Evolutionary conservation across 495 filamentous ascomycete species (phyloP).

Genomic region (Penicillium cataractarum): DNA sequence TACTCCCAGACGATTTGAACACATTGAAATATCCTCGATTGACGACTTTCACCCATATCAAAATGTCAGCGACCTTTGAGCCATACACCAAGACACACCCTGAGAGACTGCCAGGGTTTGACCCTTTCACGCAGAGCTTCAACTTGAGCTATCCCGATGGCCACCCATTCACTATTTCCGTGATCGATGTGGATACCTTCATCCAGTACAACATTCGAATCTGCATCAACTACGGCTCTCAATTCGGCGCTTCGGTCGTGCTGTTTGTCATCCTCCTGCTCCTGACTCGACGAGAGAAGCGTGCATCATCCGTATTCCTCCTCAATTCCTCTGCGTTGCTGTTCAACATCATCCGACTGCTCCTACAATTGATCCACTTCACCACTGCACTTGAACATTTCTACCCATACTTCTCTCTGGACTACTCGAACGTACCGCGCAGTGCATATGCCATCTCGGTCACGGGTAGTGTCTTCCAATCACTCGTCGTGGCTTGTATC

Average conservation of each 20-base stretch:
- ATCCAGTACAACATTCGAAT: slow-evolving; percentile 54
- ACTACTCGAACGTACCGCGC: slow-evolving; percentile 55
- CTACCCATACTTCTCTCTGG: slow-evolving; percentile 61
- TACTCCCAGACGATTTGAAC: neutral
- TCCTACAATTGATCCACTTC: slow-evolving; percentile 63
- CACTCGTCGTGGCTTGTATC: slow-evolving; percentile 63
- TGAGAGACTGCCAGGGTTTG: slow-evolving; percentile 12
- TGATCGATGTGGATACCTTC: slow-evolving; percentile 52
- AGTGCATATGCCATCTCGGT: slow-evolving; percentile 56
- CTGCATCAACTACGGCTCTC: slow-evolving; percentile 70
- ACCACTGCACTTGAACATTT: slow-evolving; percentile 58
- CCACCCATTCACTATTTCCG: slow-evolving; percentile 51
- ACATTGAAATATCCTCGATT: neutral
- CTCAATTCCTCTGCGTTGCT: slow-evolving; percentile 64
- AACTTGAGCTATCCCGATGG: slow-evolving; percentile 57
- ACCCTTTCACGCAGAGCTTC: slow-evolving; percentile 63
- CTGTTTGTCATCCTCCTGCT: slow-evolving; percentile 68
- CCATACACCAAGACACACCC: slow-evolving; percentile 6
- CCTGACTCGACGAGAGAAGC: slow-evolving; percentile 65
- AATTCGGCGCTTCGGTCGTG: slow-evolving; percentile 73
- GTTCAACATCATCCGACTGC: slow-evolving; percentile 61
- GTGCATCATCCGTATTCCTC: slow-evolving; percentile 60
- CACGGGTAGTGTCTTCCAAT: slow-evolving; percentile 53
- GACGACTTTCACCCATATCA: neutral
- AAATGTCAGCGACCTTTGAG: slow-evolving; percentile 5